Conservation (phyloP, 768 basidiomycete species). For the Phanerochaete carnosa region DNA sequence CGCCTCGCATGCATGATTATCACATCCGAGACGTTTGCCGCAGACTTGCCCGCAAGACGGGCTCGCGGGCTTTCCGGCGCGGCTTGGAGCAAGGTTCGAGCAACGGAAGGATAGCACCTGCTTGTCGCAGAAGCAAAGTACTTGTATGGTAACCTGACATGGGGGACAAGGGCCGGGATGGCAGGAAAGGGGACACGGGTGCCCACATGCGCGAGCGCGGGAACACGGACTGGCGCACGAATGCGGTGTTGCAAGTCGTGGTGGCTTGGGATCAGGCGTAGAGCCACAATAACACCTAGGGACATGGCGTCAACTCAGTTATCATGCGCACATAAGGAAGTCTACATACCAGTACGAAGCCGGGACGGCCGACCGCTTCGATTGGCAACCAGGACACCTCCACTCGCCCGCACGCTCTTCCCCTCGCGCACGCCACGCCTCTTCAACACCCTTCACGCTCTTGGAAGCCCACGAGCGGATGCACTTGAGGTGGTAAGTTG, state of each 20-base stretch:
- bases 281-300: conserved; percentile 84
- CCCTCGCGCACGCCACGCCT: conserved; percentile 71
- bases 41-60: conserved; percentile 40
- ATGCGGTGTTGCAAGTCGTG: conserved; percentile 69
- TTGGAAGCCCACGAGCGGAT: conserved; percentile 86
- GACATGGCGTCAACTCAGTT: conserved; percentile 1
- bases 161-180: conserved; percentile 98
- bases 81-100: conserved; percentile 35
- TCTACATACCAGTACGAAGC: conserved; percentile 59
- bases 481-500: conserved; percentile 87
- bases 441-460: conserved; percentile 68
- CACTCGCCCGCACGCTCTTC: conserved; percentile 74
- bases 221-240: conserved; percentile 73
- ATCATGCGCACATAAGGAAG: neutral
- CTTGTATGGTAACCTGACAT: conserved; percentile 74
- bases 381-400: conserved; percentile 94
- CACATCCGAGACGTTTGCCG: conserved; percentile 53
- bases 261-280: conserved; percentile 65
- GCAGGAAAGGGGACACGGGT: conserved; percentile 81
- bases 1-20: conserved; percentile 65
- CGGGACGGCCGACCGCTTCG: conserved; percentile 65
- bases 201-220: conserved; percentile 62
- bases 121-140: conserved; percentile 77
- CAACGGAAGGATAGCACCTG: conserved; percentile 58
- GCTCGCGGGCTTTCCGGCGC: conserved; percentile 17